Base-by-base conservation (phyloP, 2,329 filamentous ascomycete genomes). In the Xylariomycetidae sp. region DNA sequence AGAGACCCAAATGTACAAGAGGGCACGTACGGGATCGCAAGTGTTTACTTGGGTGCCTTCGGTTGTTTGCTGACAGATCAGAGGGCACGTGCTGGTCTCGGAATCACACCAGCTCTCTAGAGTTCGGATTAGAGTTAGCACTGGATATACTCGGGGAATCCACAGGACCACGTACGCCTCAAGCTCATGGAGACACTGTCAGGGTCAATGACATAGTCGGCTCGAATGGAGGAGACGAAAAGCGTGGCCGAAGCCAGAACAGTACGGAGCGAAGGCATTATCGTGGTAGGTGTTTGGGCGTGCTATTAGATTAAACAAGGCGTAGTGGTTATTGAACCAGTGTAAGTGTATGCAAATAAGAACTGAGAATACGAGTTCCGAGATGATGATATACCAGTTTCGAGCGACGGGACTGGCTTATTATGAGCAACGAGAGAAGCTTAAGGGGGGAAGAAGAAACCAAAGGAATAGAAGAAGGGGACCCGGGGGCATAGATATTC, bases 61-160 rank as follows among this genome's bases (percentile, higher is more conserved):
- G 45, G 66, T 57, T 10, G 53, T 55, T 46, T 87, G 79, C 31
- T 75, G 61, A 69, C 84, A 89, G 60, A 89, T 84, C 44, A 79
- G 60, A 10, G 82, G 83, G 62, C 84, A 89, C 33, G 74, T 70
- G 47, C 68, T 66, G 44, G 52, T 64, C 61, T 88, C 76, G 45
- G 70, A 67, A 17, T 57, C 39, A 58, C 84, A 90, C 84, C 84
- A 90, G 9, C 54, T 51, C 38, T 68, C 75, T 34, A 46, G 3
- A 30, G 18, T 35, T 35, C 20, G 19, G 17, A 30, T 49, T 47
- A 48, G 43, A 19, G 38, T 19, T 17, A 35, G 14, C 19, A 7
- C 10, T 4, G 1, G 10, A 16, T 3, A 6, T 6, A 13, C n/a
- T 19, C n/a, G n/a, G n/a, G 22, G 17, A 34, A n/a, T n/a, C n/a